These are phyloP conservation scores for Yarrowia alimentaria DNA, from an alignment of 805 yeast species.

Conservation along the genomic window DNA sequence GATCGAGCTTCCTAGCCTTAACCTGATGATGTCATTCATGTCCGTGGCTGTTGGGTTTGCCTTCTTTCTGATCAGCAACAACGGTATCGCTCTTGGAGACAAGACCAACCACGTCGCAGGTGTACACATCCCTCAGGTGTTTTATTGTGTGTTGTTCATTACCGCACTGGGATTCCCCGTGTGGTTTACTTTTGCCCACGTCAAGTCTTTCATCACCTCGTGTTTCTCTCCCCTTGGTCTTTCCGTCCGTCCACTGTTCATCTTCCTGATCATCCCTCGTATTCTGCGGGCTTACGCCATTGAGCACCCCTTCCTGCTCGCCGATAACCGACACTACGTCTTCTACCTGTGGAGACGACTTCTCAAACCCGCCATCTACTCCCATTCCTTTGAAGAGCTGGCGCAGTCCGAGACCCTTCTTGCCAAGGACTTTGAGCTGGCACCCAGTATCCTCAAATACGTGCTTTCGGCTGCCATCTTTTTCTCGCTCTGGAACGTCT, in stretches of 20 bases:
- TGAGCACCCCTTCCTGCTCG: slow-evolving; percentile 84
- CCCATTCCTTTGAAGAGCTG: slow-evolving; percentile 16
- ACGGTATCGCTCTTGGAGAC: slow-evolving; percentile 90
- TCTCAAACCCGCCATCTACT: slow-evolving; percentile 44
- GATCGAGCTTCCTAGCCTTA: slow-evolving; percentile 2
- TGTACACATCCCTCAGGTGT: slow-evolving; percentile 73
- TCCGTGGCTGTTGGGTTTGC: slow-evolving; percentile 54
- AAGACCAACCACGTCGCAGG: slow-evolving; percentile 75
- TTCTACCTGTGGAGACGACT: slow-evolving; percentile 78
- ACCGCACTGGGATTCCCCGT: slow-evolving; percentile 68
- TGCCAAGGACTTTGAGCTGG: slow-evolving; percentile 55
- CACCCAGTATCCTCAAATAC: slow-evolving; percentile 26
- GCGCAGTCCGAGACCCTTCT: neutral
- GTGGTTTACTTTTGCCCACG: slow-evolving; percentile 51
- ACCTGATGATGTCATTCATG: slow-evolving; percentile 35
- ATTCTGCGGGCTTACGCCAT: slow-evolving; percentile 46
- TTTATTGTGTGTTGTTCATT: slow-evolving; percentile 70
- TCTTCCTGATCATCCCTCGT: slow-evolving; percentile 8
- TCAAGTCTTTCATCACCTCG: neutral
- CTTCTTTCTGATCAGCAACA: slow-evolving; percentile 61
- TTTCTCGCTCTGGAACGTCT: slow-evolving; percentile 42
- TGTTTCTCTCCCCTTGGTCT: slow-evolving; percentile 27
- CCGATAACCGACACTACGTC: slow-evolving; percentile 92
- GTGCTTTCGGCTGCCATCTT: slow-evolving; percentile 32
- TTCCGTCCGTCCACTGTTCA: slow-evolving; percentile 6